phyloP scores from a whole-genome alignment of 768 basidiomycete species.

The Rhodotorula graminis region DNA sequence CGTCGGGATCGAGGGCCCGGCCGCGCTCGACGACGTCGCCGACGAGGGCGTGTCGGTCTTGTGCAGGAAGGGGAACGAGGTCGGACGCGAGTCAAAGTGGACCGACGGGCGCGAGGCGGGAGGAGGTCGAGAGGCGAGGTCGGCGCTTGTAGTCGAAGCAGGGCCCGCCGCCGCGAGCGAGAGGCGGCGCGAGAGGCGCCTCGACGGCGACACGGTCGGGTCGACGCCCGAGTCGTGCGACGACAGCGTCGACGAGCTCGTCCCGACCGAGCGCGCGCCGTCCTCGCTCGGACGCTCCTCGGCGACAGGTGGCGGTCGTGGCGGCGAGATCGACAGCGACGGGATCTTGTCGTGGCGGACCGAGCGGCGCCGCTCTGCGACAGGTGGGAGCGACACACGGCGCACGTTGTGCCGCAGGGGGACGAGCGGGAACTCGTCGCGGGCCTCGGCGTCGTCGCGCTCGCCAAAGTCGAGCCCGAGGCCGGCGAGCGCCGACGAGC shows the following conservation, averaged over 20 bases:
- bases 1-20: conserved; percentile 12
- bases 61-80: not conserved
- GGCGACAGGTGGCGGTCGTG: too few relatives aligned
- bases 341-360: conserved; percentile 13
- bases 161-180: not conserved
- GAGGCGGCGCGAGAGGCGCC: conserved; percentile 17
- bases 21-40: not conserved
- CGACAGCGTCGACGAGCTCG: conserved; percentile 4
- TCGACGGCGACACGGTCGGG: conserved; percentile 25
- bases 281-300: conserved; percentile 12
- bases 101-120: not conserved
- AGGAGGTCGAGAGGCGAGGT: too few relatives aligned
- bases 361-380: not conserved
- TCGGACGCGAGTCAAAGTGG: not conserved
- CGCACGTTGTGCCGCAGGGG: not conserved
- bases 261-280: not conserved
- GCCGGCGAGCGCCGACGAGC: conserved; percentile 12
- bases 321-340: conserved; percentile 29
- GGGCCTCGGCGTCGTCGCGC: not conserved
- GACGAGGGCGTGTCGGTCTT: not conserved
- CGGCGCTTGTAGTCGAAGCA: not conserved
- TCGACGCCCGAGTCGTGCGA: conserved; percentile 20
- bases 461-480: conserved; percentile 22
- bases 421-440: not conserved
- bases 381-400: not conserved